Conservation (phyloP, 2,329 filamentous ascomycete species). For the Ophioceras dolichostomum region DNA sequence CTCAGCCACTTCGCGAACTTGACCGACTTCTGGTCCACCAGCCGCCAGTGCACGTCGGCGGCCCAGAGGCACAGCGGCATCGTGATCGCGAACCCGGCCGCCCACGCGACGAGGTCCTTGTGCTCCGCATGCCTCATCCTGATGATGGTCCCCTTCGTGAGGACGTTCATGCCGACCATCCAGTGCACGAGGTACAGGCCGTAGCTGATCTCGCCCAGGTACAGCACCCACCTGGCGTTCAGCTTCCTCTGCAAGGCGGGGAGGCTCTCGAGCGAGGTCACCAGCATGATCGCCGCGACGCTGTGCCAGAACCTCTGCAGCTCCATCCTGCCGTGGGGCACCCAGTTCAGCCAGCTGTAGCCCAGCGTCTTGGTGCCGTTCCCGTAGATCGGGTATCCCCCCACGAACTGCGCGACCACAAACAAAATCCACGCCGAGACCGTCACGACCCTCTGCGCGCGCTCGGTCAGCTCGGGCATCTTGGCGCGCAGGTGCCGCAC, state of each 20-base stretch:
- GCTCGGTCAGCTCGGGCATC: background rate
- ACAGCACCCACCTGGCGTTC: background rate
- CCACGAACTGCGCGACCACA: background rate
- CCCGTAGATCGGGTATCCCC: background rate
- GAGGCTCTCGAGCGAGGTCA: background rate
- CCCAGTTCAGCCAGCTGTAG: background rate
- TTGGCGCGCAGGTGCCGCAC: background rate
- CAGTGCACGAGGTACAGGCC: background rate
- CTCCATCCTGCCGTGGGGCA: background rate
- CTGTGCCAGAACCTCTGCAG: background rate
- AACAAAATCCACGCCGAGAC: background rate
- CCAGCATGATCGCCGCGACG: background rate
- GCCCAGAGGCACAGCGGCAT: background rate
- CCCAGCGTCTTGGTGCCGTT: background rate
- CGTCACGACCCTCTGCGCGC: background rate
- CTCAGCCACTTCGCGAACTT: background rate
- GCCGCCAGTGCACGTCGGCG: background rate
- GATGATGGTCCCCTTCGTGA: background rate
- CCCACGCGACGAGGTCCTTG: background rate
- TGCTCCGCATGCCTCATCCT: background rate
- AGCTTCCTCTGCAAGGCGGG: background rate
- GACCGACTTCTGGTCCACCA: background rate
- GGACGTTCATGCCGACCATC: background rate
- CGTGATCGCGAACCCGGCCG: background rate
- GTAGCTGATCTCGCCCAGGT: background rate